phyloP scores from a whole-genome alignment of 2,329 filamentous ascomycete genomes.

The Aspergillus brunneoviolaceus region DNA sequence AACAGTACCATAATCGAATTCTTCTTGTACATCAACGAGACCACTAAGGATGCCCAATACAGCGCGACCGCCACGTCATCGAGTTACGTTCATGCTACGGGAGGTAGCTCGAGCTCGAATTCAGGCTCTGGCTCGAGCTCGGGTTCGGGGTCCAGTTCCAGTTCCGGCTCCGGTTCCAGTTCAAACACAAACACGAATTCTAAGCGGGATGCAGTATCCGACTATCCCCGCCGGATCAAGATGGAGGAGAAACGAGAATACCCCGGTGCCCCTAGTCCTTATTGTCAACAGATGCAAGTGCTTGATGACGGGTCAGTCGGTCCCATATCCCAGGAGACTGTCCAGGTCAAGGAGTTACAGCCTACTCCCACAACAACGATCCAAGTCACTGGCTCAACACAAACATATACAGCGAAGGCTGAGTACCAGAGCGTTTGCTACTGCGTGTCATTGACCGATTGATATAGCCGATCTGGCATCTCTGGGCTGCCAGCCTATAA shows the following conservation, averaged over 20 bases:
- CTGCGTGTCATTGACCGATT: constrained; percentile 37
- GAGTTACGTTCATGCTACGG: background rate
- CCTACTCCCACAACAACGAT: constrained; percentile 38
- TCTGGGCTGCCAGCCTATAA: constrained; percentile 2
- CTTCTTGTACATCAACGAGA: constrained; percentile 63
- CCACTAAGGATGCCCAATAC: constrained; percentile 35
- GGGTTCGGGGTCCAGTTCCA: background rate
- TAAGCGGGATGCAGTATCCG: constrained; percentile 16
- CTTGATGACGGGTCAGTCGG: constrained; percentile 50
- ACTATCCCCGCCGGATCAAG: constrained; percentile 61
- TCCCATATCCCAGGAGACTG: constrained; percentile 27
- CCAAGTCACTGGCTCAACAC: constrained; percentile 25
- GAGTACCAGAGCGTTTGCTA: constrained; percentile 38
- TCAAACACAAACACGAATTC: background rate
- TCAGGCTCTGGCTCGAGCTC: background rate
- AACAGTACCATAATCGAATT: constrained; percentile 66
- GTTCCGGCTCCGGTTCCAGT: background rate
- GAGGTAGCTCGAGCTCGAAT: background rate
- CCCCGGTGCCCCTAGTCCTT: constrained; percentile 48
- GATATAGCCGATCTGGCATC: constrained; percentile 6
- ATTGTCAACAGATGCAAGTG: constrained; percentile 66
- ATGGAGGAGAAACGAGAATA: constrained; percentile 62
- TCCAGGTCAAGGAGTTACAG: constrained; percentile 37
- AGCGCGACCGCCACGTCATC: constrained; percentile 20
- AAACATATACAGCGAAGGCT: constrained; percentile 38